Conservation (phyloP, 2,329 filamentous ascomycete species). For the Triangularia setosa region DNA sequence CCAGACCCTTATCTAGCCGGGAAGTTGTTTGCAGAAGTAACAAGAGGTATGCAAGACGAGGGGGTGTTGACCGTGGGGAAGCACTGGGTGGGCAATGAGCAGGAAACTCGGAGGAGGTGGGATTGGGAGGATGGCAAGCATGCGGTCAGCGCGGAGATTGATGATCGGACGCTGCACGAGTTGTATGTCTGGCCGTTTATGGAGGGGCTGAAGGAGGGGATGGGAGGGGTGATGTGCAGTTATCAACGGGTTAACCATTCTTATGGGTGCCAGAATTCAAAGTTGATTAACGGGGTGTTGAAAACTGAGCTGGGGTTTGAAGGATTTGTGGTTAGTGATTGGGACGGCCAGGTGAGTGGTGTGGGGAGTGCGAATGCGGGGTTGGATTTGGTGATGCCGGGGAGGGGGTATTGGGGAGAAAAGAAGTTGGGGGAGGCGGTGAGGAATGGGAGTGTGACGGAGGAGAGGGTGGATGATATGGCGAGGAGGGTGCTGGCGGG, state of each 20-base stretch:
- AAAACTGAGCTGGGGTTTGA: conserved; percentile 62
- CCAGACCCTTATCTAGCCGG: conserved; percentile 33
- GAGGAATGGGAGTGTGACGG: conserved; percentile 69
- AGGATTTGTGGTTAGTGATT: conserved; percentile 67
- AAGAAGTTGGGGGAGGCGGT: conserved; percentile 69
- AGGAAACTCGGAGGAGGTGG: conserved; percentile 47
- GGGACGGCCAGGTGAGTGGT: conserved; percentile 61
- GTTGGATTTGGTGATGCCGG: conserved; percentile 68
- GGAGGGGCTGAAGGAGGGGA: conserved; percentile 55
- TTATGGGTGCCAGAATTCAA: conserved; percentile 71
- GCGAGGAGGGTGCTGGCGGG: conserved; percentile 58
- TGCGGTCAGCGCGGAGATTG: conserved; percentile 58
- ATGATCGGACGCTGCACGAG: conserved; percentile 63
- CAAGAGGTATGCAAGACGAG: conserved; percentile 29
- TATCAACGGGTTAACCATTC: conserved; percentile 70
- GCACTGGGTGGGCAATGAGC: conserved; percentile 58
- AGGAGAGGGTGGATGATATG: conserved; percentile 74
- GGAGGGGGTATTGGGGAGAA: conserved; percentile 55
- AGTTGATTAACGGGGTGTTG: conserved; percentile 63
- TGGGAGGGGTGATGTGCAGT: conserved; percentile 60
- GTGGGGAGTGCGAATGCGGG: conserved; percentile 53
- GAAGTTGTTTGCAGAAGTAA: conserved; percentile 28
- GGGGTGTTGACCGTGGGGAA: conserved; percentile 77
- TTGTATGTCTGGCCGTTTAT: conserved; percentile 64
- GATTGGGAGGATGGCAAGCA: conserved; percentile 36